Percentiles rank a stretch among this genome's conserved stretches.
Conservation (phyloP, 768 basidiomycete species). For the Trametopsis cervina region DNA sequence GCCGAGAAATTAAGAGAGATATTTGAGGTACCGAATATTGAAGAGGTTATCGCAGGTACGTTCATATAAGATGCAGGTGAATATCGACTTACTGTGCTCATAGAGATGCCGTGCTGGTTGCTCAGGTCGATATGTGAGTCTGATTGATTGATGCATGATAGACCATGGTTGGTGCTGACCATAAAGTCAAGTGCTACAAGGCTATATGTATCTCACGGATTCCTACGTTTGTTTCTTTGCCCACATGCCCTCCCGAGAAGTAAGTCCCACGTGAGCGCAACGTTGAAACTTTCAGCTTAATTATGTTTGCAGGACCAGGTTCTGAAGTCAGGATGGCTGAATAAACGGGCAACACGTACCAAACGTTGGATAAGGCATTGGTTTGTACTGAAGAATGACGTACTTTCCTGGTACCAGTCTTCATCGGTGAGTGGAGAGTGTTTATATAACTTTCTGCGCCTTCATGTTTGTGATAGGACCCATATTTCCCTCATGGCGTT, state of each 20-base stretch:
- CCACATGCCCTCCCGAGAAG: slow-evolving; percentile 87
- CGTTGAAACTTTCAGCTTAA: neutral
- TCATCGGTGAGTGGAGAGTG: slow-evolving; percentile 56
- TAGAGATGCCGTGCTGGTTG: slow-evolving; percentile 93
- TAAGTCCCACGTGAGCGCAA: slow-evolving; percentile 30
- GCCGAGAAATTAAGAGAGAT: slow-evolving; percentile 88
- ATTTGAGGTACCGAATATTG: slow-evolving; percentile 73
- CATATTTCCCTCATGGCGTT: slow-evolving; percentile 96
- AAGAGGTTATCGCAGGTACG: slow-evolving; percentile 80
- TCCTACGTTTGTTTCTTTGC: slow-evolving; percentile 95
- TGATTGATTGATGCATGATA: neutral
- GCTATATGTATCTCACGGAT: slow-evolving; percentile 95
- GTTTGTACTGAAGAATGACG: slow-evolving; percentile 95
- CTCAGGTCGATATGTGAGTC: slow-evolving; percentile 81
- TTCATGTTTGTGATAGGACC: slow-evolving; percentile 52
- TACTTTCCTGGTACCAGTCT: slow-evolving; percentile 93
- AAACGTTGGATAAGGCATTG: slow-evolving; percentile 94
- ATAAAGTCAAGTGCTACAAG: slow-evolving; percentile 72
- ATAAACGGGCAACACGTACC: slow-evolving; percentile 82
- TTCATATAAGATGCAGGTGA: too few species aligned
- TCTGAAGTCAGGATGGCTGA: slow-evolving; percentile 85
- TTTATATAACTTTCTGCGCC: neutral
- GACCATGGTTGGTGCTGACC: slow-evolving; percentile 6
- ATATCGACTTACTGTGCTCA: too few species aligned
- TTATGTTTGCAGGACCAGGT: slow-evolving; percentile 66